A percentile compares a stretch with the other conserved stretches of the same genome.
These are phyloP conservation scores for Candida boleticola DNA, from an alignment of 805 yeast species.

Conservation along the genomic window DNA sequence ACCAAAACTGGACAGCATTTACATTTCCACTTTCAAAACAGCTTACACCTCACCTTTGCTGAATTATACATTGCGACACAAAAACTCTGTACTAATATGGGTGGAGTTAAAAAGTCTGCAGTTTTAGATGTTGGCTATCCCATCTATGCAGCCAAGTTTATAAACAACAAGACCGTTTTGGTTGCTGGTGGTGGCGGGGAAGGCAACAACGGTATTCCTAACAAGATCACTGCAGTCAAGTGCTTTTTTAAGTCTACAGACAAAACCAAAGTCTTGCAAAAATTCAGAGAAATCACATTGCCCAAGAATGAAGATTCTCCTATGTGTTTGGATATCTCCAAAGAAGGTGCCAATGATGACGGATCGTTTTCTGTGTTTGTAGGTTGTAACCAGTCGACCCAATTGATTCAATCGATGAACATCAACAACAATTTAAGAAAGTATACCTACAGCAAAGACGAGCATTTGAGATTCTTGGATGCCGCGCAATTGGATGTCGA, in stretches of 20 bases:
- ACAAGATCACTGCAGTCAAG: constrained; percentile 68
- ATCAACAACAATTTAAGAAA: constrained; percentile 72
- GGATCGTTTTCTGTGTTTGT: constrained; percentile 49
- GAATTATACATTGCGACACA: no score
- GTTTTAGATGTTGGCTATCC: constrained; percentile 63
- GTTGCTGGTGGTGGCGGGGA: constrained; percentile 97
- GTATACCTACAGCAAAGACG: constrained; percentile 52
- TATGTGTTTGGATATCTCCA: constrained; percentile 63
- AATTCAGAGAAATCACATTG: constrained; percentile 60
- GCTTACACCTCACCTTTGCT: no score
- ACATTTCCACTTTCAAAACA: background rate
- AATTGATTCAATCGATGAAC: constrained; percentile 52
- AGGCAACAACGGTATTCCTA: constrained; percentile 84
- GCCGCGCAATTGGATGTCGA: constrained; percentile 50
- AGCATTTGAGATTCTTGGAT: constrained; percentile 58
- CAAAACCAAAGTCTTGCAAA: constrained; percentile 45
- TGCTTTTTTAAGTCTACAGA: constrained; percentile 51
- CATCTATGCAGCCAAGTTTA: constrained; percentile 73
- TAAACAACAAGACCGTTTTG: constrained; percentile 56
- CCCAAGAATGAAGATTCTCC: constrained; percentile 82
- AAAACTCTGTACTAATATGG: background rate
- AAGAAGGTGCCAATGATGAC: constrained; percentile 19
- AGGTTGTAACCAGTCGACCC: constrained; percentile 73
- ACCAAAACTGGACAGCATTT: background rate
- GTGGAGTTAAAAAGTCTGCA: constrained; percentile 14